A percentile compares a stretch with the other conserved stretches of the same genome.
These are phyloP conservation scores for Bacidia gigantensis DNA, from an alignment of 495 filamentous ascomycete genomes.

Conservation along the genomic window DNA sequence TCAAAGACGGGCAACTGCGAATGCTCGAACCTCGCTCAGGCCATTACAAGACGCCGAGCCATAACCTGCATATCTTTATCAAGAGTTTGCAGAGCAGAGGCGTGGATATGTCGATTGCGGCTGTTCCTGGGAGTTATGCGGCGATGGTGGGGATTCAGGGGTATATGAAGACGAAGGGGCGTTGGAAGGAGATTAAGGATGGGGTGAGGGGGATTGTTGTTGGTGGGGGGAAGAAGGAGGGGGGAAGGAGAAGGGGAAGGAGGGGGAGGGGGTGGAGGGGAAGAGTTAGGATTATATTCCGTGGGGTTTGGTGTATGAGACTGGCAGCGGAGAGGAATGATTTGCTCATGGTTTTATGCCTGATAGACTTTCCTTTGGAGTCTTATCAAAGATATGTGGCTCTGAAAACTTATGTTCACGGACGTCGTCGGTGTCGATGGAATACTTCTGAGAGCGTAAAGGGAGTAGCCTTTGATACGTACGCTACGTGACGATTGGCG, in stretches of 20 bases:
- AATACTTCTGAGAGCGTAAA: too few species aligned
- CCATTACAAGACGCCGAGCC: slow-evolving; percentile 71
- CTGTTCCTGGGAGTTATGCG: slow-evolving; percentile 67
- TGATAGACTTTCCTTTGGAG: too few species aligned
- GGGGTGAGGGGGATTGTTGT: neutral
- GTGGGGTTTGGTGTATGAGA: too few species aligned
- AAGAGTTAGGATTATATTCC: too few species aligned
- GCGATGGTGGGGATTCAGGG: slow-evolving; percentile 71
- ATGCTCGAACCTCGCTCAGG: slow-evolving; percentile 42
- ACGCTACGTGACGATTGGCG: too few species aligned
- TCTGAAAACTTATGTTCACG: too few species aligned
- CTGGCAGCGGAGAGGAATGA: too few species aligned
- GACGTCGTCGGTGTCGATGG: too few species aligned
- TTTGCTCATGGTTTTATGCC: too few species aligned
- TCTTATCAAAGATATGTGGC: too few species aligned
- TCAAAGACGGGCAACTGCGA: slow-evolving; percentile 61
- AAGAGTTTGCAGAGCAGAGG: slow-evolving; percentile 54
- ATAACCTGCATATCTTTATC: slow-evolving; percentile 72
- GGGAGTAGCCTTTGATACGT: too few species aligned
- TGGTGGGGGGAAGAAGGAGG: neutral
- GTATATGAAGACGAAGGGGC: slow-evolving; percentile 49
- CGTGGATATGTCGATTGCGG: slow-evolving; percentile 66
- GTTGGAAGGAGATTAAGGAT: slow-evolving; percentile 21
- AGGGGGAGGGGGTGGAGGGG: neutral
- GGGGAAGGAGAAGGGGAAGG: neutral